Evolutionary conservation across 2,329 filamentous ascomycete genomes (phyloP).

Genomic region (Aspergillus puulaauensis): DNA sequence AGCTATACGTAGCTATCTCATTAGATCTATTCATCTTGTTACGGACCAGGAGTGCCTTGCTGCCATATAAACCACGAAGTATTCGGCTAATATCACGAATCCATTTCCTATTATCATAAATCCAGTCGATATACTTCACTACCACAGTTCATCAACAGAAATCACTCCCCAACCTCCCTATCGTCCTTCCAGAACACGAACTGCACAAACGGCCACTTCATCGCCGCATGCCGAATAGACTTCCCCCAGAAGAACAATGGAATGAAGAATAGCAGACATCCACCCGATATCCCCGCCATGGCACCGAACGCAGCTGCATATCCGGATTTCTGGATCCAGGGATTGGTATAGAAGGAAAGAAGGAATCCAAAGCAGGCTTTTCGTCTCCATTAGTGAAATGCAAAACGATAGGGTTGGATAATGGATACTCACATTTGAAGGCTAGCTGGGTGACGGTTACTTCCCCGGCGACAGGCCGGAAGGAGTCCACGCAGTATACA

Average conservation of each 20-base stretch:
- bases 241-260: slow-evolving; percentile 8
- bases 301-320: slow-evolving; percentile 7
- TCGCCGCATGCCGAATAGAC: not conserved
- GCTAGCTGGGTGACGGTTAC: slow-evolving; percentile 6
- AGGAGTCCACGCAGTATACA: slow-evolving; percentile 13
- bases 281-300: slow-evolving; percentile 10
- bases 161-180: slow-evolving; percentile 7
- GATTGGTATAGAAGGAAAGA: slow-evolving; percentile 15
- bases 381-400: not conserved
- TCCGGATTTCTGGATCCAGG: slow-evolving; percentile 8
- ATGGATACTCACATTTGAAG: slow-evolving; percentile 5
- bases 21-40: too few species aligned
- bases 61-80: too few species aligned
- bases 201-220: slow-evolving; percentile 6
- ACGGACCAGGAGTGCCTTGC: too few species aligned
- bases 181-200: slow-evolving; percentile 2
- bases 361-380: slow-evolving; percentile 12
- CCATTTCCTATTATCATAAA: too few species aligned
- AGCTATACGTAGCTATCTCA: too few species aligned
- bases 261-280: not conserved
- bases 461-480: slow-evolving; percentile 8
- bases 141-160: too few species aligned
- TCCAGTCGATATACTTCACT: too few species aligned
- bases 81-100: too few species aligned
- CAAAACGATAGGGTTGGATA: too few species aligned